These are phyloP conservation scores for Fusarium staphyleae DNA, from an alignment of 2,329 filamentous ascomycete genomes.

Conservation along the genomic window DNA sequence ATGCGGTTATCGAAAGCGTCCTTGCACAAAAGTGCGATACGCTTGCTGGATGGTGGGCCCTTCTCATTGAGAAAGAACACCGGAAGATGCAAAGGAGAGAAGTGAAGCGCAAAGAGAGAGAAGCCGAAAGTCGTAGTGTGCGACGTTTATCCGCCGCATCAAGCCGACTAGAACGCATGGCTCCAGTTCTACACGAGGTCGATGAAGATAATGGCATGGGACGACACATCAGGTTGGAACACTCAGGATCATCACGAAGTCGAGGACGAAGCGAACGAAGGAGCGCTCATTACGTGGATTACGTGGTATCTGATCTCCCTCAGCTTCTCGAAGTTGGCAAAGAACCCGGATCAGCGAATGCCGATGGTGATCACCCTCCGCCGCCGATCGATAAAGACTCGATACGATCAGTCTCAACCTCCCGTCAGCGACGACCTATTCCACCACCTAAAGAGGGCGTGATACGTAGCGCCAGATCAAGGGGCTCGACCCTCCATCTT, in stretches of 20 bases:
- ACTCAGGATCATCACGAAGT: constrained; percentile 61
- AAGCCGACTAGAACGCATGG: constrained; percentile 81
- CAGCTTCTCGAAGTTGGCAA: constrained; percentile 70
- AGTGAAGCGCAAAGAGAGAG: constrained; percentile 82
- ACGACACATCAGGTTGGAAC: constrained; percentile 53
- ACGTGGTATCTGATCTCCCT: constrained; percentile 76
- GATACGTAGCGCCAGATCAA: constrained; percentile 71
- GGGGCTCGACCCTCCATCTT: constrained; percentile 86
- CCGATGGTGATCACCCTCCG: constrained; percentile 62
- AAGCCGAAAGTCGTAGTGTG: constrained; percentile 79
- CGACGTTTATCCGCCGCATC: constrained; percentile 88
- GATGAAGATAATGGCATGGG: constrained; percentile 73
- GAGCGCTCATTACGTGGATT: constrained; percentile 69
- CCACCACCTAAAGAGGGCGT: constrained; percentile 86
- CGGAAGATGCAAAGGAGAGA: constrained; percentile 83
- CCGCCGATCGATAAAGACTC: constrained; percentile 82
- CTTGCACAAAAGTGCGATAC: constrained; percentile 87
- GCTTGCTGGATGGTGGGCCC: constrained; percentile 93
- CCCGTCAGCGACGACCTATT: constrained; percentile 74
- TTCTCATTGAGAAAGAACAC: constrained; percentile 93
- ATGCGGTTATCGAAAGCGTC: constrained; percentile 93
- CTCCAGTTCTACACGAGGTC: constrained; percentile 77
- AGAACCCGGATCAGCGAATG: constrained; percentile 53
- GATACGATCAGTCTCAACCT: constrained; percentile 77
- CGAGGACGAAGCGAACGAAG: constrained; percentile 81